Evolutionary conservation across 2,329 filamentous ascomycete species (phyloP).

Genomic region (Stemphylium lycopersici): DNA sequence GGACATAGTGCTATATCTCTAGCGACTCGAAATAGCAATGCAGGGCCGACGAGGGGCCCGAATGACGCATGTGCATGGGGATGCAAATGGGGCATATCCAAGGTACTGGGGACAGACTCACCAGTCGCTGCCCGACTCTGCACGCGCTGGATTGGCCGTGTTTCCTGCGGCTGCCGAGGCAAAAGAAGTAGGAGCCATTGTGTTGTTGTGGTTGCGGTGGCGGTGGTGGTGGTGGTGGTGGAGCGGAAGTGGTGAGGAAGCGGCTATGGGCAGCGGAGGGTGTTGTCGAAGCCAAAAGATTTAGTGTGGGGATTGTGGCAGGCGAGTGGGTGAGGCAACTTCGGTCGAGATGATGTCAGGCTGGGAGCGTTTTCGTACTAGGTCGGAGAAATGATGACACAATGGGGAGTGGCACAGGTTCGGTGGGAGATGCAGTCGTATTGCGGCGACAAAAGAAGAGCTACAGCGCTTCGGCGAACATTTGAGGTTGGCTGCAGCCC

Average conservation of each 20-base stretch:
- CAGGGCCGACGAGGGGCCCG: not conserved
- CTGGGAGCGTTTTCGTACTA: constrained; percentile 26
- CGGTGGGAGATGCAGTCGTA: constrained; percentile 19
- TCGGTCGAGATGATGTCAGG: constrained; percentile 28
- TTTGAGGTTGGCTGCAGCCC: constrained; percentile 26
- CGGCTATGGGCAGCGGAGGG: constrained; percentile 26
- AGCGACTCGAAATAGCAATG: constrained; percentile 20
- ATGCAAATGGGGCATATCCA: not conserved
- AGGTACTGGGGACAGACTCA: constrained; percentile 41
- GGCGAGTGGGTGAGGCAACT: constrained; percentile 30
- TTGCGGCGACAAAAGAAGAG: constrained; percentile 26
- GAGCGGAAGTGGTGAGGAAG: constrained; percentile 23
- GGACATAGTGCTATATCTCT: constrained; percentile 15
- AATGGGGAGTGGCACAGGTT: constrained; percentile 44
- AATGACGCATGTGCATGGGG: constrained; percentile 3
- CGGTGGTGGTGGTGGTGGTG: constrained; percentile 15
- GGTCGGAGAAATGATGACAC: constrained; percentile 19
- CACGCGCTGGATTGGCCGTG: constrained; percentile 50
- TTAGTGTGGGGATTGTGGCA: constrained; percentile 32
- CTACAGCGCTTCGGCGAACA: constrained; percentile 17
- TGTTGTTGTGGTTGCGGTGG: not conserved
- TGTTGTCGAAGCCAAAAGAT: constrained; percentile 35
- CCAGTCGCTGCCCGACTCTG: constrained; percentile 55
- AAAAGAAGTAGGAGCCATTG: constrained; percentile 58
- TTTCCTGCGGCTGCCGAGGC: constrained; percentile 58